Evolutionary conservation across 2,329 filamentous ascomycete genomes (phyloP), one percentile per base, ranked within the genome.

Genomic region (Cladorrhinum sp.): DNA sequence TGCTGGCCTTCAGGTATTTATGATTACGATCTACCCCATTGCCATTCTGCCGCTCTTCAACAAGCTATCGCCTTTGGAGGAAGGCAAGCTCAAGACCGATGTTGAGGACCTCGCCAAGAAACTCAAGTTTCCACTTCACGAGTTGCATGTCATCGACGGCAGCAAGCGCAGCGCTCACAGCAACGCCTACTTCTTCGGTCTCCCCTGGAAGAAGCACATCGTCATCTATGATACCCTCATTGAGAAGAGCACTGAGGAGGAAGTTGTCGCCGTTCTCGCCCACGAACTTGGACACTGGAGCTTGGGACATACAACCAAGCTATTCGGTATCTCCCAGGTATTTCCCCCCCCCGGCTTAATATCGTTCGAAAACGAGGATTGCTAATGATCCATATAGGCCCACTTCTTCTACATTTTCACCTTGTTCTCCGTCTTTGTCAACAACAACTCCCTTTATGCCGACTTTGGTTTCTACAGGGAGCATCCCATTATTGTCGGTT

Each of bases 161-260:
- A 93, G 89, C 79, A 93, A 93, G 80, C 85, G 91, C 68, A 92
- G 88, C 72, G 89, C 90, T 23, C 91, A 96, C 78, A 92, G 89
- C 78, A 96, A 96, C 72, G 91, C 91, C 20, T 96, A 96, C 77
- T 99, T 99, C 79, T 97, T 96, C 70, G 95, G 95, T 62, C 85
- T 99, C 59, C 95, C 95, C 48, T 99, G 93, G 93, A 97, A 97
- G 85, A 98, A 98, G 85, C 96, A 98, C 80, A 99, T 99, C 79
- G 95, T 99, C 71, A 96, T 99, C 72, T 99, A 96, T 74, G 95
- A 99, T 74, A 99, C 96, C 4, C 79, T 99, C 65, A 92, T 99
- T 64, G 93, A 97, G 77, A 96, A 98, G 85, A 95, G 90, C 74
- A 86, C 93, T 64, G 87, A 90, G 3, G 84, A 95, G 71, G 95